Percentiles rank a stretch among this genome's conserved stretches.
phyloP scores from a whole-genome alignment of 805 yeast genomes.

The Nakazawaea anatomiae region DNA sequence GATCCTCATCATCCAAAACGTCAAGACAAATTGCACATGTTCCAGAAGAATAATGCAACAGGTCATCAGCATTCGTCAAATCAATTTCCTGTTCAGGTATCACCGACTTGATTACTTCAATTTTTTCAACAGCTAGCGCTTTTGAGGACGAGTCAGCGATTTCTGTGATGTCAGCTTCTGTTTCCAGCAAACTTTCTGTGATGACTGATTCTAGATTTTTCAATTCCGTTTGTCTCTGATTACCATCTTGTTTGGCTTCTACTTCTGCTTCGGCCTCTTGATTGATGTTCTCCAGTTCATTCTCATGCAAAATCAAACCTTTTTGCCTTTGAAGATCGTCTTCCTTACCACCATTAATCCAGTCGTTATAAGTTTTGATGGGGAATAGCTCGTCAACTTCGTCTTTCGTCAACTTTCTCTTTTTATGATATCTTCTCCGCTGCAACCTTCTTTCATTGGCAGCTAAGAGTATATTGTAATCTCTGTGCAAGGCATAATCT shows the following conservation, averaged over 20 bases:
- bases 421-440: conserved; percentile 37
- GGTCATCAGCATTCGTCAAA: conserved; percentile 12
- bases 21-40: conserved; percentile 79
- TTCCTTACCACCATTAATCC: conserved; percentile 59
- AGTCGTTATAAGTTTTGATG: conserved; percentile 45
- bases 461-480: conserved; percentile 13
- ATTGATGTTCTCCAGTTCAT: conserved; percentile 30
- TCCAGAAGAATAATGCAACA: conserved; percentile 56
- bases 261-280: conserved; percentile 12
- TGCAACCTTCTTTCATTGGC: conserved; percentile 18
- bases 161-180: conserved; percentile 1
- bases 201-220: no score
- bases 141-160: background rate
- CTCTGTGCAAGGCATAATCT: conserved; percentile 20
- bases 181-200: background rate
- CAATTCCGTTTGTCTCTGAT: no score
- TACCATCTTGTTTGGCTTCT: background rate
- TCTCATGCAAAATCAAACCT: conserved; percentile 24
- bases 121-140: background rate
- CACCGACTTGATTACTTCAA: background rate
- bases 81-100: background rate
- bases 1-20: conserved; percentile 50
- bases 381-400: conserved; percentile 63
- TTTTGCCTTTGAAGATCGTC: conserved; percentile 39
- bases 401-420: conserved; percentile 45